phyloP scores from a whole-genome alignment of 2,329 filamentous ascomycete species.

The Fusarium sp. region DNA sequence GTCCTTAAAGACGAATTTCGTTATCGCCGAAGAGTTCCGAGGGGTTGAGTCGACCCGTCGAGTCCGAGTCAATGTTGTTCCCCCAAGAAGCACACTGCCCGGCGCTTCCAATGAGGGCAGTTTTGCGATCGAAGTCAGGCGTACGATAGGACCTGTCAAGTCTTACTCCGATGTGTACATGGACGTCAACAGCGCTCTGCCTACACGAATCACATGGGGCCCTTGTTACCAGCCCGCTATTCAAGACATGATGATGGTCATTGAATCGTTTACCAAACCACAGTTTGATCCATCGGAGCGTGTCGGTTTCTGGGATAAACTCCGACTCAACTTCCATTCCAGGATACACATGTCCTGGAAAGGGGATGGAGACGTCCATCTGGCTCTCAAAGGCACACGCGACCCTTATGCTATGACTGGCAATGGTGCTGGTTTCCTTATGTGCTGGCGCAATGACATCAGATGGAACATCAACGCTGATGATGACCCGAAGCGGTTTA shows the following conservation, averaged over 20 bases:
- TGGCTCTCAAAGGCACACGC: slow-evolving; percentile 90
- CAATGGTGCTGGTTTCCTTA: slow-evolving; percentile 93
- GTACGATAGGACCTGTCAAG: slow-evolving; percentile 95
- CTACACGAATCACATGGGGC: slow-evolving; percentile 96
- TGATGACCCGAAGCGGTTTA: slow-evolving; percentile 91
- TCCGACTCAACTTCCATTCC: slow-evolving; percentile 93
- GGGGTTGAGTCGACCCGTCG: slow-evolving; percentile 84
- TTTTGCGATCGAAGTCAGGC: slow-evolving; percentile 88
- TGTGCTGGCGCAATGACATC: slow-evolving; percentile 98
- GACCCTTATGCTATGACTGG: slow-evolving; percentile 96
- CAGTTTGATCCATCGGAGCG: slow-evolving; percentile 93
- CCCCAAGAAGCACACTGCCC: slow-evolving; percentile 73
- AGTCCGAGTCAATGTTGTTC: slow-evolving; percentile 87
- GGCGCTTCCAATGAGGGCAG: slow-evolving; percentile 70
- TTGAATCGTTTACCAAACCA: slow-evolving; percentile 97
- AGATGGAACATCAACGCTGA: slow-evolving; percentile 87
- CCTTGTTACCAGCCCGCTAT: slow-evolving; percentile 98
- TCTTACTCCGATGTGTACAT: slow-evolving; percentile 94
- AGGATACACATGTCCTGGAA: slow-evolving; percentile 92
- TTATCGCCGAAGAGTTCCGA: slow-evolving; percentile 94
- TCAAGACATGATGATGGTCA: slow-evolving; percentile 99
- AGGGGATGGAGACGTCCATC: slow-evolving; percentile 94
- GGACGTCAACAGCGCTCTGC: slow-evolving; percentile 92
- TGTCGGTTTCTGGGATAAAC: slow-evolving; percentile 99
- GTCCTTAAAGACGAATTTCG: slow-evolving; percentile 90